Evolutionary conservation across 2,329 filamentous ascomycete species (phyloP).

Genomic region (Hymenoscyphus albidus): DNA sequence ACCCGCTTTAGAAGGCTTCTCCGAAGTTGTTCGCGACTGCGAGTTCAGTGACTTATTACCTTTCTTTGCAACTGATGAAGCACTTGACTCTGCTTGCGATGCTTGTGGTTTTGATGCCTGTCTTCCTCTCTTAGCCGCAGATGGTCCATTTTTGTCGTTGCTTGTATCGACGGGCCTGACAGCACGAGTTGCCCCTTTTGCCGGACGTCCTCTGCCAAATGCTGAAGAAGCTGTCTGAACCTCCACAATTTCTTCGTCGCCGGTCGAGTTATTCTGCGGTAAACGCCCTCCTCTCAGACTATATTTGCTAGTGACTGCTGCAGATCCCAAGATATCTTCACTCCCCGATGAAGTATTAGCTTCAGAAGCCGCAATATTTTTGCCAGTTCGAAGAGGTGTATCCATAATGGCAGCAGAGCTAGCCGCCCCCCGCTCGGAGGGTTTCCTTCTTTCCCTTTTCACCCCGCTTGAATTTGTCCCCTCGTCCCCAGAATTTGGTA

Average conservation of each 20-base stretch:
- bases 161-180: neutral
- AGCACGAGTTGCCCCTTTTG: neutral
- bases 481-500: neutral
- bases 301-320: neutral
- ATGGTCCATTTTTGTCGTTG: neutral
- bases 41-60: neutral
- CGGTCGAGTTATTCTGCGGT: neutral
- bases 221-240: conserved; percentile 26
- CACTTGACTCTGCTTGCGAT: conserved; percentile 1
- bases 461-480: neutral
- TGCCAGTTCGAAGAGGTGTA: neutral
- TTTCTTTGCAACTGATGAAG: neutral
- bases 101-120: conserved; percentile 1
- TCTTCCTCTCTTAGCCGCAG: conserved; percentile 12
- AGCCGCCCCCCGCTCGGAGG: conserved; percentile 18
- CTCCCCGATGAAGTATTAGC: neutral
- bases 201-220: conserved; percentile 14
- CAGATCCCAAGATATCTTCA: conserved; percentile 8
- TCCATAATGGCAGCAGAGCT: neutral
- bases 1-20: neutral
- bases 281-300: neutral
- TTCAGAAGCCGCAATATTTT: neutral
- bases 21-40: neutral
- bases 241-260: conserved; percentile 15
- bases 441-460: conserved; percentile 16